Base-by-base conservation (phyloP, 257 asterid genomes). In the Gentiana straminea region DNA sequence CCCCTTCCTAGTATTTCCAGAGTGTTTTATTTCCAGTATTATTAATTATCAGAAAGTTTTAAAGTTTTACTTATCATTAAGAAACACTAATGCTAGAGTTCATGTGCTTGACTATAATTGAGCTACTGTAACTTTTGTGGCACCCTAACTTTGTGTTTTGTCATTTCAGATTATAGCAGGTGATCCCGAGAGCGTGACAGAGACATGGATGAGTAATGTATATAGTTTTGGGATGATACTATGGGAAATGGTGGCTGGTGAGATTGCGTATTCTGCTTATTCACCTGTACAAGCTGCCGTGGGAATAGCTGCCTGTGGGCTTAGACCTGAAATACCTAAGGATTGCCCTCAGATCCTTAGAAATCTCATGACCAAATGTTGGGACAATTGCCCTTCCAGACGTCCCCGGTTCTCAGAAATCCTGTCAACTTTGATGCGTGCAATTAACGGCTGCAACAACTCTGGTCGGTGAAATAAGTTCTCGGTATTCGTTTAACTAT, bases 231-330 rank as follows among this genome's bases (percentile, higher is more conserved):
- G 94, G 54, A 92, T 92, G 98, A 66, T 86, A 47, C 15, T 85
- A 59, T 92, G 98, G 98, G 98, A 92, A 65, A 79, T 92, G 83
- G 80, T 88, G 64, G 69, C 80, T 0, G 93, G 98, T 35, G 95
- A 92, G 79, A 77, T 80, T 33, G 98, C 97, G 47, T 92, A 92
- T 68, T 85, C 97, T 58, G 81, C 98, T 46, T 83, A 68, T 62
- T 92, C 98, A n/a, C 98, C 98, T 0, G 98, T 92, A 51, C 97
- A 88, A 65, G 98, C 98, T 49, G 98, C 98, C 32, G 98, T 92
- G 3, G 97, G 98, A 56, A 92, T 92, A 67, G 97, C 98, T 55
- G 98, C 98, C 0, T 92, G 98, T 72, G 97, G 97, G 55, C 95
- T 92, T 37, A 75, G 98, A 63, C 98, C 98, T 33, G 95, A 85